phyloP scores from a whole-genome alignment of 192 early-diverging fungal genomes.

The Entomortierella lignicola region DNA sequence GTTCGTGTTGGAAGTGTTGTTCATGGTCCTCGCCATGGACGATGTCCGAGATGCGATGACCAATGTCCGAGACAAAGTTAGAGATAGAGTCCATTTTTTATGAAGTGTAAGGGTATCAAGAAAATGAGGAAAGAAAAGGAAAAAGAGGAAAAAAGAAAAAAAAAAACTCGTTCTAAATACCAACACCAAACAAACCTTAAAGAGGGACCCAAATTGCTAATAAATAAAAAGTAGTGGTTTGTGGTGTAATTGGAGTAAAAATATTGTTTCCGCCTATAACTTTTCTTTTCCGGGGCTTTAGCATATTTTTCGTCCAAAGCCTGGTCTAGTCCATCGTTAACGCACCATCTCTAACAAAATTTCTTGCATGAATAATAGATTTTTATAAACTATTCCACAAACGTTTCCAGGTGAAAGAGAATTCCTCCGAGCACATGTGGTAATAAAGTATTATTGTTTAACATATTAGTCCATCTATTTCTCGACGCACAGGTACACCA shows the following conservation, averaged over 20 bases:
- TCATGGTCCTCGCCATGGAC: slow-evolving; percentile 46
- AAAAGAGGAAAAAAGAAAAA: slow-evolving; percentile 4
- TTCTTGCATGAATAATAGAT: too few species aligned
- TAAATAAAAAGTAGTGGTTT: not conserved
- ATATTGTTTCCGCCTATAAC: too few species aligned
- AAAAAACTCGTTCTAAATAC: slow-evolving; percentile 6
- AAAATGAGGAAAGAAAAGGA: slow-evolving; percentile 10
- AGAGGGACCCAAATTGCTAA: not conserved
- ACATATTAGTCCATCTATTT: too few species aligned
- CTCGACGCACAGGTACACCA: not conserved
- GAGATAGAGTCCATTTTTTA: slow-evolving; percentile 19
- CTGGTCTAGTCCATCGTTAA: too few species aligned
- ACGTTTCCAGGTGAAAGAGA: too few species aligned
- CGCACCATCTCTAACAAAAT: too few species aligned
- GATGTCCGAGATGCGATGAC: slow-evolving; percentile 40
- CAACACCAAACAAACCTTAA: not conserved
- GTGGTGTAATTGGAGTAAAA: too few species aligned
- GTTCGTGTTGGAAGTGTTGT: slow-evolving; percentile 14
- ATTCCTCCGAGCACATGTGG: too few species aligned
- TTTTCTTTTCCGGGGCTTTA: too few species aligned
- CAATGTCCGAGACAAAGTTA: slow-evolving; percentile 20
- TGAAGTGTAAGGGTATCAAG: slow-evolving; percentile 2
- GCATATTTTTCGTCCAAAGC: too few species aligned
- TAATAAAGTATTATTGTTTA: too few species aligned
- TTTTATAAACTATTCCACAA: too few species aligned